phyloP scores from a whole-genome alignment of 495 filamentous ascomycete species.

The Aspergillus sclerotiicarbonarius region DNA sequence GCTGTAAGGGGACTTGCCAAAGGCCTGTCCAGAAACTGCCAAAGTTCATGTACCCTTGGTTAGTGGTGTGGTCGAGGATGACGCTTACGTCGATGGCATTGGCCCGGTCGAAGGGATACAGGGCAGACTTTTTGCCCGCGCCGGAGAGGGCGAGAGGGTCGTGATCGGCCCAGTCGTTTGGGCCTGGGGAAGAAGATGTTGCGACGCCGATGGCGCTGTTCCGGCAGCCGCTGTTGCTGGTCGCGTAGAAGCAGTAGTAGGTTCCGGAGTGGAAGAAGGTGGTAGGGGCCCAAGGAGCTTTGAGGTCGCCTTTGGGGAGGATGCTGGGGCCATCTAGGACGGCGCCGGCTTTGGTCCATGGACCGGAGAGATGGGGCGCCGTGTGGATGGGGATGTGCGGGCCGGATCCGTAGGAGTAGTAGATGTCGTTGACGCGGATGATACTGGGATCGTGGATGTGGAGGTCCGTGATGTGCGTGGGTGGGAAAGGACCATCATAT shows the following conservation, averaged over 20 bases:
- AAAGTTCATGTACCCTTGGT: slow-evolving; percentile 57
- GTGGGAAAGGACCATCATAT: slow-evolving; percentile 15
- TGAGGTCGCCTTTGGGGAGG: slow-evolving; percentile 41
- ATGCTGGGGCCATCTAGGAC: slow-evolving; percentile 37
- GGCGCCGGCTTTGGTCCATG: slow-evolving; percentile 38
- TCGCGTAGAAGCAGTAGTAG: slow-evolving; percentile 75
- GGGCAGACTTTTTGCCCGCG: slow-evolving; percentile 38
- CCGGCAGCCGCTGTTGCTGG: slow-evolving; percentile 65
- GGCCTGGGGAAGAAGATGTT: slow-evolving; percentile 58
- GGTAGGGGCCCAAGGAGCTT: slow-evolving; percentile 58
- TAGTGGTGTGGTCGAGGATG: slow-evolving; percentile 26
- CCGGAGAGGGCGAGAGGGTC: slow-evolving; percentile 43
- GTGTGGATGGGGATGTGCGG: slow-evolving; percentile 35
- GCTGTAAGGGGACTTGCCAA: slow-evolving; percentile 58
- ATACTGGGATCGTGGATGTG: slow-evolving; percentile 44
- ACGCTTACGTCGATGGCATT: slow-evolving; percentile 75
- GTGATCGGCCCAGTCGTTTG: slow-evolving; percentile 56
- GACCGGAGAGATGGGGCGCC: slow-evolving; percentile 37
- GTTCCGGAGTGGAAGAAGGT: slow-evolving; percentile 50
- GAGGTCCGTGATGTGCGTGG: slow-evolving; percentile 33
- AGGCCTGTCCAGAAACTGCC: slow-evolving; percentile 74
- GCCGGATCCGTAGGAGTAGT: slow-evolving; percentile 40
- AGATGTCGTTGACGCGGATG: slow-evolving; percentile 29
- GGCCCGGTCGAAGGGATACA: slow-evolving; percentile 52
- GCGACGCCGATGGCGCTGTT: slow-evolving; percentile 70